Conservation (phyloP, 495 filamentous ascomycete genomes). For the Pseudomonodictys pantanalensis region DNA sequence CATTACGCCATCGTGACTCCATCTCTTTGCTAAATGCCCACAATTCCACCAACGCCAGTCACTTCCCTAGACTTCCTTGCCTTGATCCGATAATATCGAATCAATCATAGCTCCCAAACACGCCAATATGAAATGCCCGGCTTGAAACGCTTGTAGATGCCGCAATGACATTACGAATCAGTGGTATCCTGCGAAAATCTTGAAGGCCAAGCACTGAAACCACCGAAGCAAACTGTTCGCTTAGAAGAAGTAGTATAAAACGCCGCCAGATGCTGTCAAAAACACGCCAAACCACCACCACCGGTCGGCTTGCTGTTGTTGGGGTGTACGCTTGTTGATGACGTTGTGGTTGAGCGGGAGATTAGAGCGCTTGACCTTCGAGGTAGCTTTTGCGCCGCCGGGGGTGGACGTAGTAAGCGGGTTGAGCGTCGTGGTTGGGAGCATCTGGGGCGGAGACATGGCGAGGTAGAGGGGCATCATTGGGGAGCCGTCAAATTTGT, state of each 20-base stretch:
- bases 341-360: conserved; percentile 48
- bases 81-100: too few species aligned
- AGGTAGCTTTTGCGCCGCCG: conserved; percentile 39
- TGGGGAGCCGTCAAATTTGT: conserved; percentile 61
- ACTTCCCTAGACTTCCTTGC: too few species aligned
- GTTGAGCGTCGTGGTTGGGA: conserved; percentile 68
- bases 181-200: too few species aligned
- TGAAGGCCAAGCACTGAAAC: too few species aligned
- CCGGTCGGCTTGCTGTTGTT: conserved; percentile 54
- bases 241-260: conserved; percentile 49
- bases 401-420: conserved; percentile 46
- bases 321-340: conserved; percentile 42
- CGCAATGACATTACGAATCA: too few species aligned
- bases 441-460: conserved; percentile 68
- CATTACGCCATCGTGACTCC: too few species aligned
- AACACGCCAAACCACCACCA: conserved; percentile 71
- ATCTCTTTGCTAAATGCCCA: too few species aligned
- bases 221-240: neutral
- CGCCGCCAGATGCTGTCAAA: conserved; percentile 62
- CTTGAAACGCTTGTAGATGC: too few species aligned
- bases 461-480: conserved; percentile 73
- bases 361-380: conserved; percentile 41
- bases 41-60: too few species aligned
- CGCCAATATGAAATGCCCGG: too few species aligned
- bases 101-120: too few species aligned